phyloP scores from a whole-genome alignment of 352 stramenopile species.

The Pilasporangium apinafurcum region DNA sequence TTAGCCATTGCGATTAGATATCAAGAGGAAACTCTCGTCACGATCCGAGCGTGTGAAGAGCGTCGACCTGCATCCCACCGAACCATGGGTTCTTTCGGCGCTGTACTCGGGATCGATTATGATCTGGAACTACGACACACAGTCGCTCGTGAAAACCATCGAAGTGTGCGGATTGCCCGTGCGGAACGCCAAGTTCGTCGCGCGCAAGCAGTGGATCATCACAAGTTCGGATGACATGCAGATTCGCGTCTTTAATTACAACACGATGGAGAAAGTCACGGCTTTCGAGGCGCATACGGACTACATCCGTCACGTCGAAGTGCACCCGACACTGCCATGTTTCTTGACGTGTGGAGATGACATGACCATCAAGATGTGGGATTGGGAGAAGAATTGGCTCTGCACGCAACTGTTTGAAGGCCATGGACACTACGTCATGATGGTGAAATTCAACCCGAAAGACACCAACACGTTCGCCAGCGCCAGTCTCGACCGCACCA shows the following conservation, averaged over 20 bases:
- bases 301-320: slow-evolving; percentile 97
- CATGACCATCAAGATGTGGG: slow-evolving; percentile 99
- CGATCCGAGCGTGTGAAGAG: slow-evolving; percentile 98
- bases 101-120: slow-evolving; percentile 98
- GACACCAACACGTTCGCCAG: slow-evolving; percentile 98
- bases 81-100: slow-evolving; percentile 96
- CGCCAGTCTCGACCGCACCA: slow-evolving; percentile 95
- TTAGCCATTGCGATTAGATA: slow-evolving; percentile 74
- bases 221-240: slow-evolving; percentile 95
- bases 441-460: slow-evolving; percentile 99
- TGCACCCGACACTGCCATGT: slow-evolving; percentile 96
- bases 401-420: slow-evolving; percentile 85
- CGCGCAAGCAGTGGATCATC: slow-evolving; percentile 97
- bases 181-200: slow-evolving; percentile 92
- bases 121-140: slow-evolving; percentile 98
- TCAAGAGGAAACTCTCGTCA: slow-evolving; percentile 93
- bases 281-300: slow-evolving; percentile 96
- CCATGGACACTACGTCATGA: slow-evolving; percentile 99
- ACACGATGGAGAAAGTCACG: slow-evolving; percentile 97
- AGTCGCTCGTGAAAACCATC: slow-evolving; percentile 95
- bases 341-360: slow-evolving; percentile 97
- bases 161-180: slow-evolving; percentile 96
- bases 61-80: slow-evolving; percentile 96
- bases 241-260: slow-evolving; percentile 99
- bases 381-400: slow-evolving; percentile 90